Conservation (phyloP, 495 filamentous ascomycete species). For the Trichoderma reesei region DNA sequence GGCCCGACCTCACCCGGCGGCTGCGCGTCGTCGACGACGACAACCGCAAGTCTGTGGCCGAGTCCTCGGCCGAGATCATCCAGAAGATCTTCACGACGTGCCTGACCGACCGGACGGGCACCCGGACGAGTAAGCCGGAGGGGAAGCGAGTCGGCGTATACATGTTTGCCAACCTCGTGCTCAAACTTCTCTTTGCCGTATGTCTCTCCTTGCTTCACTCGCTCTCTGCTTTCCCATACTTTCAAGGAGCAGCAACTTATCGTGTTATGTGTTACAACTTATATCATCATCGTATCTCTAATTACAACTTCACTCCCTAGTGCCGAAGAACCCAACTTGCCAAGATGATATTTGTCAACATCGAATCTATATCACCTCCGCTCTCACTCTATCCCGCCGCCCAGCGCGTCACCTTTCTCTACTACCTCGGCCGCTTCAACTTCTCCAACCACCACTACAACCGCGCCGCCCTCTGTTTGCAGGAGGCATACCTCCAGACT, state of each 20-base stretch:
- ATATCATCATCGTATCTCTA: neutral
- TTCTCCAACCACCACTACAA: conserved; percentile 75
- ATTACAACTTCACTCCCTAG: conserved; percentile 22
- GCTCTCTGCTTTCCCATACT: neutral
- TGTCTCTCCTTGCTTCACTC: conserved; percentile 4
- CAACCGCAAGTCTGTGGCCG: conserved; percentile 66
- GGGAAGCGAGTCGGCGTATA: conserved; percentile 86
- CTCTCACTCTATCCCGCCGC: conserved; percentile 72
- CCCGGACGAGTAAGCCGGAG: conserved; percentile 49
- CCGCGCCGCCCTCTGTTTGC: conserved; percentile 60
- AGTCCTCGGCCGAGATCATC: conserved; percentile 75
- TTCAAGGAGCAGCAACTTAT: neutral
- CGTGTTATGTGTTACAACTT: too few relatives aligned
- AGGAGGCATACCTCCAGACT: conserved; percentile 72
- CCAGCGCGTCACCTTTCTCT: conserved; percentile 83
- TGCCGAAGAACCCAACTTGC: conserved; percentile 56
- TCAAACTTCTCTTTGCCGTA: conserved; percentile 83
- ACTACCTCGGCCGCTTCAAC: conserved; percentile 85
- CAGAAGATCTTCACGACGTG: conserved; percentile 87
- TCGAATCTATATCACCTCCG: conserved; percentile 71
- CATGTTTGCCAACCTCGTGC: conserved; percentile 77
- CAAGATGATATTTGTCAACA: conserved; percentile 81
- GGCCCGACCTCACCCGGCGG: conserved; percentile 56
- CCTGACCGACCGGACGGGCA: conserved; percentile 66
- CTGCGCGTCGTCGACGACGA: conserved; percentile 45